Base-by-base conservation (phyloP, 164 flowering plant species). In the Vitis labrusca region DNA sequence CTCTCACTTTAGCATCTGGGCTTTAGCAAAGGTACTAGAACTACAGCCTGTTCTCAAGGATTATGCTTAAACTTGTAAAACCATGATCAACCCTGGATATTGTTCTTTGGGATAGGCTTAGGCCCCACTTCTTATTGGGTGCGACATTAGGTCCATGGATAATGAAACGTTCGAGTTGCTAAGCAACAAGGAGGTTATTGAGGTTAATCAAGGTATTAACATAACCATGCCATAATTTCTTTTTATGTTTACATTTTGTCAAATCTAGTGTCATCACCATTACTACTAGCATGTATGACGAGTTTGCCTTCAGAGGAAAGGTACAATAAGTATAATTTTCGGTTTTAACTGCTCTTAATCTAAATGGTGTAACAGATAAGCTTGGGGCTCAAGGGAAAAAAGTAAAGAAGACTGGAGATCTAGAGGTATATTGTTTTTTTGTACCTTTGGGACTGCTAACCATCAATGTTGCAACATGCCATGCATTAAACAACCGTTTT, bases 311-410 rank as follows among this genome's bases (percentile, higher is more conserved):
- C 44, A 37, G 44, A 37, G 5, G 44, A 37, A 37, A 37, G 44
- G 44, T 37, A 37, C 44, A 37, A 23, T 37, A 37, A 37, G 44
- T 37, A 37, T 37, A 37, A 37, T 37, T 37, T 37, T 6, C 44
- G 7, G 44, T 37, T 37, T 37, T 37, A 37, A 37, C 44, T 37
- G 44, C 44, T 37, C 6, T 37, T 13, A 53, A 53, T 8, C 32
- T 11, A 60, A 11, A n/a, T 7, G n/a, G 29, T 13, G 17, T 19
- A 49, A 27, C 73, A 86, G 89, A 86, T 75, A 76, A 72, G 65
- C 86, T 83, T 70, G 92, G 92, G 71, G 72, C 82, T 66, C 92
- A 83, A 74, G 92, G 90, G 58, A 82, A 80, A 73, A 88, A 85
- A 76, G 79, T 85, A 13, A 84, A 80, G 73, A 71, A 70, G 59